Percentiles rank a stretch among this genome's conserved stretches.
Conservation (phyloP, 352 stramenopile genomes). For the Plasmopara halstedii region DNA sequence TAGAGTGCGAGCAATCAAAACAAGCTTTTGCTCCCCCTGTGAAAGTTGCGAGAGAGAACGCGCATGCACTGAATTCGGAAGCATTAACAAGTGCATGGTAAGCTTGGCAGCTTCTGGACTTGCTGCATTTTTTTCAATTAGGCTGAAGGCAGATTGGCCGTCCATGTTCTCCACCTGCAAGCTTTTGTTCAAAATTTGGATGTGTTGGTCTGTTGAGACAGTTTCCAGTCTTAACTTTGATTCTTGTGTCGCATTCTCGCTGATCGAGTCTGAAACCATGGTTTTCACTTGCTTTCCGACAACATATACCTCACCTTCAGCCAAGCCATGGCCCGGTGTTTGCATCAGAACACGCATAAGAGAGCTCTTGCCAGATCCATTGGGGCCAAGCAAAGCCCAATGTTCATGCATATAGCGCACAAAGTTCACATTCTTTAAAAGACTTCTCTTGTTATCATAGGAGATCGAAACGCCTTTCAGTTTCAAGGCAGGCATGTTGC, state of each 20-base stretch:
- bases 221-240: conserved; percentile 37
- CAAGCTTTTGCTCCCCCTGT: conserved; percentile 89
- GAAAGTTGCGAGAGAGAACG: conserved; percentile 69
- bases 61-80: conserved; percentile 25
- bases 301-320: conserved; percentile 32
- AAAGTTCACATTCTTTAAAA: conserved; percentile 52
- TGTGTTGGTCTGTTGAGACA: conserved; percentile 87
- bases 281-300: conserved; percentile 17
- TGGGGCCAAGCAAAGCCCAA: conserved; percentile 62
- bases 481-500: conserved; percentile 20
- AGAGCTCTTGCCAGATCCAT: conserved; percentile 73
- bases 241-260: neutral
- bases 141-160: conserved; percentile 22
- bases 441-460: conserved; percentile 35
- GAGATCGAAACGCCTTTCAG: conserved; percentile 49
- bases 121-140: conserved; percentile 39
- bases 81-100: conserved; percentile 26
- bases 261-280: neutral
- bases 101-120: conserved; percentile 26
- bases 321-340: conserved; percentile 40
- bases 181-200: conserved; percentile 57
- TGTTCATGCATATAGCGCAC: conserved; percentile 41
- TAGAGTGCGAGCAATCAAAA: conserved; percentile 81
- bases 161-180: conserved; percentile 13
- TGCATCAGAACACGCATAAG: conserved; percentile 69